Percentiles rank a stretch among this genome's conserved stretches.
phyloP scores from a whole-genome alignment of 1,139 yeast species.

The Kodamaea sp. region DNA sequence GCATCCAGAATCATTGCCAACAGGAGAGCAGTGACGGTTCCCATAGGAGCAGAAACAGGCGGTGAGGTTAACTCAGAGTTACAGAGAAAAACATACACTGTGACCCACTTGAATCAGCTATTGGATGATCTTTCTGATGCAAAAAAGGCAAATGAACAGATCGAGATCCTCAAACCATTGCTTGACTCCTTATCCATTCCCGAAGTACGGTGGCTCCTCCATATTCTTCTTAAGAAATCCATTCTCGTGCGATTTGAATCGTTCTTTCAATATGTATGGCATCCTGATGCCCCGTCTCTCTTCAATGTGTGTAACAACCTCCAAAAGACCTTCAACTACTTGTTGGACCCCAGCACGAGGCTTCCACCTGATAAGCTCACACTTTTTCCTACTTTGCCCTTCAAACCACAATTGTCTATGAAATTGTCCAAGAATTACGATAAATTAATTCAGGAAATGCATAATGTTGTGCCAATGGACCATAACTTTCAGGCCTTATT shows the following conservation, averaged over 20 bases:
- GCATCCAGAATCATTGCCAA: slow-evolving; percentile 41
- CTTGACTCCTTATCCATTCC: slow-evolving; percentile 57
- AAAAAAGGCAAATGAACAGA: slow-evolving; percentile 36
- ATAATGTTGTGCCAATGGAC: slow-evolving; percentile 25
- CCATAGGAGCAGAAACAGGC: slow-evolving; percentile 1
- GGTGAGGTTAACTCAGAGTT: neutral
- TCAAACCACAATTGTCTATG: slow-evolving; percentile 71
- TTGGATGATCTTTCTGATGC: slow-evolving; percentile 52
- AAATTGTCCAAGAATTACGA: slow-evolving; percentile 52
- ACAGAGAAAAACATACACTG: slow-evolving; percentile 24
- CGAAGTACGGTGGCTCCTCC: slow-evolving; percentile 71
- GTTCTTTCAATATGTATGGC: slow-evolving; percentile 67
- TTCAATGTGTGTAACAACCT: slow-evolving; percentile 70
- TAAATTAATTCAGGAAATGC: slow-evolving; percentile 46
- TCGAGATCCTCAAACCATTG: slow-evolving; percentile 48
- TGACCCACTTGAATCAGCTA: slow-evolving; percentile 57
- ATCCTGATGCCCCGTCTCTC: slow-evolving; percentile 72
- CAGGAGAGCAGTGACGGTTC: slow-evolving; percentile 27
- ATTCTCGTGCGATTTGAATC: slow-evolving; percentile 63
- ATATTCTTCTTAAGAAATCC: slow-evolving; percentile 62
- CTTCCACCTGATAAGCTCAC: slow-evolving; percentile 46
- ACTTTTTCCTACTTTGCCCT: slow-evolving; percentile 54
- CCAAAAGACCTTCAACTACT: slow-evolving; percentile 58
- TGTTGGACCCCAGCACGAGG: slow-evolving; percentile 50
- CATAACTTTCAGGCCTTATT: slow-evolving; percentile 19